Conservation (phyloP, 23 red algal species). For the Agarophyton chilense region DNA sequence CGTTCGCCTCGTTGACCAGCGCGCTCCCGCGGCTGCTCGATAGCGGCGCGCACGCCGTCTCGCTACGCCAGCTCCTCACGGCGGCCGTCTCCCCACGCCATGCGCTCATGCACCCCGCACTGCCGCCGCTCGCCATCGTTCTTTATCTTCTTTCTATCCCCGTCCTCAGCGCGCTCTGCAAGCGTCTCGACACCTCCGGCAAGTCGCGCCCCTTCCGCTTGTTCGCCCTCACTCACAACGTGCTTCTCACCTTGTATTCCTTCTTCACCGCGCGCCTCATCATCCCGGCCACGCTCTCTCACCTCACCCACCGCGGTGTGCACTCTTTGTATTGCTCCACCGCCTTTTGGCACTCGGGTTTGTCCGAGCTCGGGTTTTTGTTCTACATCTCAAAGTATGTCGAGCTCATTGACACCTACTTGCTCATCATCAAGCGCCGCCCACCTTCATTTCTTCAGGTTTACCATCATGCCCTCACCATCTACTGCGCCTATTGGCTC, state of each 20-base stretch:
- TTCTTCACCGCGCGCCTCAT: conserved; percentile 18
- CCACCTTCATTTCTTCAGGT: conserved; percentile 71
- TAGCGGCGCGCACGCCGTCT: conserved; percentile 29
- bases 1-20: neutral
- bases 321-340: conserved; percentile 35
- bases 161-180: conserved; percentile 27
- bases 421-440: conserved; percentile 73
- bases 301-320: conserved; percentile 29
- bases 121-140: conserved; percentile 18
- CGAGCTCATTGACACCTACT: conserved; percentile 87
- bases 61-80: conserved; percentile 20
- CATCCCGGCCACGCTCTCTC: conserved; percentile 37
- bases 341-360: conserved; percentile 49
- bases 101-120: conserved; percentile 40
- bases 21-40: neutral
- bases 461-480: conserved; percentile 70
- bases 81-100: conserved; percentile 27
- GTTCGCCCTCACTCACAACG: conserved; percentile 53
- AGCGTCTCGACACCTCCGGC: conserved; percentile 46
- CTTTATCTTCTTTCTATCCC: conserved; percentile 50
- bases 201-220: conserved; percentile 25
- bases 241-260: conserved; percentile 39
- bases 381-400: conserved; percentile 96
- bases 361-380: conserved; percentile 74
- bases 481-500: conserved; percentile 56